phyloP scores from a whole-genome alignment of 2,329 filamentous ascomycete genomes.

The Penicillium sp. region DNA sequence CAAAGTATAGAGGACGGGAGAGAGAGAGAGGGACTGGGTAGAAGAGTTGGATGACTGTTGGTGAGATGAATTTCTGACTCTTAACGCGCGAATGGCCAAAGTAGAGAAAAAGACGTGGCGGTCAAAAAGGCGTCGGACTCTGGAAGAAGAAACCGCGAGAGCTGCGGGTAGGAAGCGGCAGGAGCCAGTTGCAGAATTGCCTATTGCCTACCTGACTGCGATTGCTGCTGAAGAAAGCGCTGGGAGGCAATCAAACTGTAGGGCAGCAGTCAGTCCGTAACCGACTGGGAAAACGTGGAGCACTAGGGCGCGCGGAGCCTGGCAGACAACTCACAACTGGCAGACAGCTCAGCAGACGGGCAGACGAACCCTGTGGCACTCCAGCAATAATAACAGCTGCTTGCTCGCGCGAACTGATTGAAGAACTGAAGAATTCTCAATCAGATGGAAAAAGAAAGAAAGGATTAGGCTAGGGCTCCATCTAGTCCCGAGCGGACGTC shows the following conservation, averaged over 20 bases:
- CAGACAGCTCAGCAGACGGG: conserved; percentile 28
- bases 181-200: conserved; percentile 11
- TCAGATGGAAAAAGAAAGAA: conserved; percentile 1
- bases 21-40: background rate
- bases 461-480: conserved; percentile 13
- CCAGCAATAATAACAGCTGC: background rate
- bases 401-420: background rate
- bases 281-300: conserved; percentile 29
- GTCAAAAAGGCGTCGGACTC: conserved; percentile 18
- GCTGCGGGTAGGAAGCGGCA: conserved; percentile 20
- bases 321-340: conserved; percentile 18
- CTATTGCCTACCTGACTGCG: conserved; percentile 14
- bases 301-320: conserved; percentile 28
- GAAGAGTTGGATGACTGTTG: conserved; percentile 3
- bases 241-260: conserved; percentile 8
- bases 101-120: conserved; percentile 24
- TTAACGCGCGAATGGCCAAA: conserved; percentile 5
- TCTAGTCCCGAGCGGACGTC: conserved; percentile 20
- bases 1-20: background rate
- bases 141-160: conserved; percentile 13
- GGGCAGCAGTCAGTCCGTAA: conserved; percentile 16
- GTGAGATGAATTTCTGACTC: conserved; percentile 13
- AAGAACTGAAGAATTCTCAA: conserved; percentile 3
- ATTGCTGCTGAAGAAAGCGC: conserved; percentile 8
- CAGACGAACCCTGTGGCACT: conserved; percentile 29